Evolutionary conservation across 73 alveolate genomes (phyloP), one percentile per base, ranked within the genome.

Genomic region (Effrenium voratum): DNA sequence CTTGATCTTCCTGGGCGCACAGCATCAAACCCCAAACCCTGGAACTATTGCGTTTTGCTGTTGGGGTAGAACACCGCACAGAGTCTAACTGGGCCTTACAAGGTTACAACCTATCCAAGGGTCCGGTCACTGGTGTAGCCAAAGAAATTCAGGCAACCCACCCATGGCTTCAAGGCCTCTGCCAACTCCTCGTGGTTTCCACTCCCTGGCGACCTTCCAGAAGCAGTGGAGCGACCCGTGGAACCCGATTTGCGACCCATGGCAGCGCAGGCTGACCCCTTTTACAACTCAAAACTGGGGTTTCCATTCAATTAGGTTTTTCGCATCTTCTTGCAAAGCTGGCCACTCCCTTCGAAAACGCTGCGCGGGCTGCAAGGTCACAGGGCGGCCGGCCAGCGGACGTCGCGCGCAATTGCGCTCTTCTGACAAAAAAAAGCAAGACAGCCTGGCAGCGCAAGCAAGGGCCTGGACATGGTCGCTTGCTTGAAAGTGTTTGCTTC

Each of bases 111-210:
- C 70, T 1, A 5, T 57, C 70, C n/a, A 57, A 57, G 70, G 26
- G 16, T 57, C 70, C 93, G 75, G 5, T 47, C 55, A 22, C n/a
- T 47, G 36, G 93, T 1, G 75, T 82, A 82, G 3, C 32, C 3
- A 36, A 82, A 8, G 73, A 82, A 82, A 34, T 47, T 47, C 19
- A 28, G 2, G 19, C 44, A 19, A 45, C 0, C 10, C 46, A 47
- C 91, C 91, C 91, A 80, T 16, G 91, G 68, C 43, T 46, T 80
- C 70, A 80, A 46, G 44, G 91, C 91, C 30, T 44, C 91, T 2
- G 46, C 91, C 43, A 80, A 46, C 91, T 68, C 91, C 4, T 4
- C 0, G 28, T 32, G 2, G 32, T 44, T 43, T 2, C 40, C 68
- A 10, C 70, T 44, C 45, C 91, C 49, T 5, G 24, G 12, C 30